phyloP scores from a whole-genome alignment of 371 early-diverging fungal genomes.

The Fennellomyces sp. region DNA sequence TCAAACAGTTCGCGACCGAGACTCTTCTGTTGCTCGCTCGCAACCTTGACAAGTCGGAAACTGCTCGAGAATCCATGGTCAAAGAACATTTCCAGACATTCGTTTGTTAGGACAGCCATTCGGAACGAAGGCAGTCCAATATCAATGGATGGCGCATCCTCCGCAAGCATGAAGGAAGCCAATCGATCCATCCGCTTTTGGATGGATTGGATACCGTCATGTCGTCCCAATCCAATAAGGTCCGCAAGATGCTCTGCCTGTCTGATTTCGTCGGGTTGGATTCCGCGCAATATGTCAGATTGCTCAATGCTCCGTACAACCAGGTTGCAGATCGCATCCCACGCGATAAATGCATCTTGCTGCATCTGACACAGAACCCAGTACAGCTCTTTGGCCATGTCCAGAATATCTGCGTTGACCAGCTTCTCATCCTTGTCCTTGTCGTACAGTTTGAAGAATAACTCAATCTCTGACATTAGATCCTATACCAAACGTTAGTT shows the following conservation, averaged over 20 bases:
- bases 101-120: slow-evolving; percentile 72
- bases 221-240: slow-evolving; percentile 7
- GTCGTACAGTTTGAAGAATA: slow-evolving; percentile 86
- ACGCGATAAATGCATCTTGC: slow-evolving; percentile 52
- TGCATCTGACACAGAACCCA: slow-evolving; percentile 55
- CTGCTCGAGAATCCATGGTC: slow-evolving; percentile 65
- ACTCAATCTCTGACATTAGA: slow-evolving; percentile 74
- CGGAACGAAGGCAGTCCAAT: slow-evolving; percentile 44
- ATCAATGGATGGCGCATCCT: slow-evolving; percentile 14
- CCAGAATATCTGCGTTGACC: slow-evolving; percentile 75
- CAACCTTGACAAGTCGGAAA: slow-evolving; percentile 64
- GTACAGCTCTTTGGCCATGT: slow-evolving; percentile 80
- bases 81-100: slow-evolving; percentile 68
- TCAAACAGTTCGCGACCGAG: slow-evolving; percentile 64
- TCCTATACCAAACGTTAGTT: slow-evolving; percentile 42
- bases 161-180: slow-evolving; percentile 7
- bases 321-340: slow-evolving; percentile 65
- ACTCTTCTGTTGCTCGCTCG: slow-evolving; percentile 53
- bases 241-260: slow-evolving; percentile 12
- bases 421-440: slow-evolving; percentile 66
- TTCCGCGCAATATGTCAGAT: slow-evolving; percentile 41
- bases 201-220: slow-evolving; percentile 1
- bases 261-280: slow-evolving; percentile 14
- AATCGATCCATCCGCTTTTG: slow-evolving; percentile 17
- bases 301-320: slow-evolving; percentile 63